Evolutionary conservation across 2,329 filamentous ascomycete genomes (phyloP), one percentile per base, ranked within the genome.

Genomic region (Pestalotiopsis sp.): DNA sequence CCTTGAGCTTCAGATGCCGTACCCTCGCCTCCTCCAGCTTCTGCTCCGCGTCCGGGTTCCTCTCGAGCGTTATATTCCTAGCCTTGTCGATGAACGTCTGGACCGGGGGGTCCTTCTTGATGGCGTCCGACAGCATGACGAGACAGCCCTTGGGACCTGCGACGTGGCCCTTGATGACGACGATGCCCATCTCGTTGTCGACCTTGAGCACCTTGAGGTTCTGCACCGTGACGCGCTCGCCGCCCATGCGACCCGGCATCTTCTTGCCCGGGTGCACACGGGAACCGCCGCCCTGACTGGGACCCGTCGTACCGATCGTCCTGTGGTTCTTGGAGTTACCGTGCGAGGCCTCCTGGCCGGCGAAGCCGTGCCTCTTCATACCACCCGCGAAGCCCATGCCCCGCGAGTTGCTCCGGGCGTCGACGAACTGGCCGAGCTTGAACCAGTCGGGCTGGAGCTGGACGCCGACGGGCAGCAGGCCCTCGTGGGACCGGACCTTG

Each of bases 221-320:
- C 86, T 98, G 95, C 68, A 96, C 87, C 62, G 96, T 99, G 68
- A 94, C 92, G 73, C 89, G 90, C 81, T 97, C 89, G 73, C 92
- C 93, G 72, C 96, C 96, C 96, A 99, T 98, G 69, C 93, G 90
- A 67, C 96, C 96, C 3, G 96, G 90, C 96, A 99, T 99, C 84
- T 94, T 96, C 89, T 99, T 99, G 70, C 96, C 96, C 0, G 96
- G 96, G 78, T 94, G 85, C 27, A 99, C 95, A 82, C 96, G 90
- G 71, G 93, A 97, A 83, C 96, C 96, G 78, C 92, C 91, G 72
- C 96, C 96, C 82, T 99, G 96, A 74, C 92, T 93, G 70, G 92
- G 93, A 79, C 96, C 96, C 7, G 92, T 88, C 41, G 94, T 95
- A 86, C 96, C 96, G 83, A 98, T 93, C 36, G 93, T 93, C 77